Evolutionary conservation across 176 grass and related monocot species (phyloP).

Genomic region (Juncus inflexus): DNA sequence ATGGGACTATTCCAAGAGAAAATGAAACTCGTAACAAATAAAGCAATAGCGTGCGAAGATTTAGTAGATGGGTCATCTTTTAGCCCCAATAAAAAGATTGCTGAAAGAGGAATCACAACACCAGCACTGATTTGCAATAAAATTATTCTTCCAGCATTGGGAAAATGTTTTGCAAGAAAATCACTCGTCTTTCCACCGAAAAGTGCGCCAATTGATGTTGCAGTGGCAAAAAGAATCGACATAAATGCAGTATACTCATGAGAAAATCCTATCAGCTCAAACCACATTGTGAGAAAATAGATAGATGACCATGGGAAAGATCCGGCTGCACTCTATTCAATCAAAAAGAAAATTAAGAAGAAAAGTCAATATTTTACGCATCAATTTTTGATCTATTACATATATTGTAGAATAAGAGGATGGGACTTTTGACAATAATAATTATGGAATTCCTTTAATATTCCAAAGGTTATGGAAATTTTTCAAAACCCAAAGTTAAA

Average conservation of each 20-base stretch:
- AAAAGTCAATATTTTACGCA: too few relatives aligned
- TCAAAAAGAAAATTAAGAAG: conserved; percentile 24
- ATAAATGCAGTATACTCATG: conserved; percentile 49
- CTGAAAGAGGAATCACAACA: conserved; percentile 49
- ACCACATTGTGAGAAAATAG: conserved; percentile 70
- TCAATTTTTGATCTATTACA: too few relatives aligned
- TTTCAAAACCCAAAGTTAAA: too few relatives aligned
- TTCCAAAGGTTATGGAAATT: too few relatives aligned
- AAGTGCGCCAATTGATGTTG: conserved; percentile 50
- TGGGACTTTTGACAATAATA: too few relatives aligned
- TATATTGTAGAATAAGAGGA: too few relatives aligned
- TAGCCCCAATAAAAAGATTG: conserved; percentile 10
- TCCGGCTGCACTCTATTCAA: conserved; percentile 51
- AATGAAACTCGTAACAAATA: conserved; percentile 77
- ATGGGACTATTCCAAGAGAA: conserved; percentile 84
- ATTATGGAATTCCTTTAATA: too few relatives aligned
- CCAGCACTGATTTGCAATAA: conserved; percentile 67
- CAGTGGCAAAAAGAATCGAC: conserved; percentile 48
- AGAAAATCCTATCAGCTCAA: conserved; percentile 22
- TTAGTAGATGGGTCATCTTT: conserved; percentile 50
- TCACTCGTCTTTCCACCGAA: conserved; percentile 54
- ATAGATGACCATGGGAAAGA: conserved; percentile 55
- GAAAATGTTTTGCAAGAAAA: conserved; percentile 37
- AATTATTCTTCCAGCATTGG: conserved; percentile 49
- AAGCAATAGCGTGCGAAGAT: conserved; percentile 49